These are phyloP conservation scores for Berkeleyomyces basicola DNA, from an alignment of 2,329 filamentous ascomycete species.

Conservation along the genomic window DNA sequence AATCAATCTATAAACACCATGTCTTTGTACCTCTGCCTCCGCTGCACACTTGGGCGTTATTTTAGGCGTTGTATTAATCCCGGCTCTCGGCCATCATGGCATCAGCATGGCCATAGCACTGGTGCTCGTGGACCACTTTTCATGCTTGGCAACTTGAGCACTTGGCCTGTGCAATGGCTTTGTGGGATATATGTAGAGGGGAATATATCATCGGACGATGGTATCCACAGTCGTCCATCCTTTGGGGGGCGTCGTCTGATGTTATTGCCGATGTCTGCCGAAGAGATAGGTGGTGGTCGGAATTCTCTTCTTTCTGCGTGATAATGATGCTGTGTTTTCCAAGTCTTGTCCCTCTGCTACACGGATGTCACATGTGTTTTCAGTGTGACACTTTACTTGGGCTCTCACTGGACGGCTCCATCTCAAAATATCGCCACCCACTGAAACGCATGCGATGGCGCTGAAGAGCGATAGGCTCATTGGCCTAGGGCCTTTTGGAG, in stretches of 20 bases:
- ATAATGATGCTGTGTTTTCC: background rate
- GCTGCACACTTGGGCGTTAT: background rate
- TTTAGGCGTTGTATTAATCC: background rate
- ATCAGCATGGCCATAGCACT: background rate
- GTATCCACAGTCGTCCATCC: background rate
- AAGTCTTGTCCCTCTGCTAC: background rate
- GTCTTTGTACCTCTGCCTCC: background rate
- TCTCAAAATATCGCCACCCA: slow-evolving; percentile 1
- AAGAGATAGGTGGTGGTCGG: background rate
- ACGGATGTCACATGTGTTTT: background rate
- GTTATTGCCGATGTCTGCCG: background rate
- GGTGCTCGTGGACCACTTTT: background rate
- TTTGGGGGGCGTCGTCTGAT: background rate
- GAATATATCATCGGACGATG: slow-evolving; percentile 2
- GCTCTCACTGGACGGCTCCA: background rate
- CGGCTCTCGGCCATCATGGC: background rate
- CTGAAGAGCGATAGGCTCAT: background rate
- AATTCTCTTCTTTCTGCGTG: background rate
- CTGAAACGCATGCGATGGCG: background rate
- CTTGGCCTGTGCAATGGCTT: background rate
- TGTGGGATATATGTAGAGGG: background rate
- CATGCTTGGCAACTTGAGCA: background rate
- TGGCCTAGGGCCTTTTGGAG: background rate
- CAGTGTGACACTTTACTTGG: background rate
- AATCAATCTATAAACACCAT: background rate